Evolutionary conservation across 1,139 yeast species (phyloP).

Genomic region (Eremothecium sinecaudum): DNA sequence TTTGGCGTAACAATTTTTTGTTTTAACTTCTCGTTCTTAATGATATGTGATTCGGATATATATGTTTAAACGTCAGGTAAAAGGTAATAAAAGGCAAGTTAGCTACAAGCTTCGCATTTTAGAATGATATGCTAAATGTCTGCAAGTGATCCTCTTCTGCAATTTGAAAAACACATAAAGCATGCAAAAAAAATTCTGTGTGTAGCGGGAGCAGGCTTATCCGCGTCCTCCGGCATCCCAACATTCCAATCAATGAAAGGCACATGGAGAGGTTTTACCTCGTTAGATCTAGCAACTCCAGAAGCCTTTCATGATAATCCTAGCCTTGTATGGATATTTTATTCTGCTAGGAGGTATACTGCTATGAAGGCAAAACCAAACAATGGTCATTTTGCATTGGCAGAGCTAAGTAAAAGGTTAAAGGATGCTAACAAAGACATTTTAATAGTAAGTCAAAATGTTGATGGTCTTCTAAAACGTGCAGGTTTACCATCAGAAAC

Average conservation of each 20-base stretch:
- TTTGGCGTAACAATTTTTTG: neutral
- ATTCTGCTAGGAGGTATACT: slow-evolving; percentile 54
- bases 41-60: no score
- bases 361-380: slow-evolving; percentile 67
- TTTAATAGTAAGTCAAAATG: slow-evolving; percentile 71
- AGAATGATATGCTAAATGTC: no score
- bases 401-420: slow-evolving; percentile 41
- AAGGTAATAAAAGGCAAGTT: no score
- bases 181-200: slow-evolving; percentile 54
- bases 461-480: slow-evolving; percentile 62
- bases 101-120: no score
- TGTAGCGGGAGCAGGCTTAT: slow-evolving; percentile 76
- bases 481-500: slow-evolving; percentile 48
- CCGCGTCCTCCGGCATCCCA: slow-evolving; percentile 68
- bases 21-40: neutral
- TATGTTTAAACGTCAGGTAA: no score
- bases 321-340: slow-evolving; percentile 78
- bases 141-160: slow-evolving; percentile 25
- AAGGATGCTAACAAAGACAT: slow-evolving; percentile 24
- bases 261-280: slow-evolving; percentile 67
- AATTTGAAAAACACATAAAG: slow-evolving; percentile 50
- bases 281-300: slow-evolving; percentile 81
- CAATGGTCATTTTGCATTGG: slow-evolving; percentile 60
- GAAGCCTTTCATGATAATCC: slow-evolving; percentile 82
- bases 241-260: slow-evolving; percentile 60